Conservation (phyloP, 2,329 filamentous ascomycete species). For the Diaporthe humulicola region DNA sequence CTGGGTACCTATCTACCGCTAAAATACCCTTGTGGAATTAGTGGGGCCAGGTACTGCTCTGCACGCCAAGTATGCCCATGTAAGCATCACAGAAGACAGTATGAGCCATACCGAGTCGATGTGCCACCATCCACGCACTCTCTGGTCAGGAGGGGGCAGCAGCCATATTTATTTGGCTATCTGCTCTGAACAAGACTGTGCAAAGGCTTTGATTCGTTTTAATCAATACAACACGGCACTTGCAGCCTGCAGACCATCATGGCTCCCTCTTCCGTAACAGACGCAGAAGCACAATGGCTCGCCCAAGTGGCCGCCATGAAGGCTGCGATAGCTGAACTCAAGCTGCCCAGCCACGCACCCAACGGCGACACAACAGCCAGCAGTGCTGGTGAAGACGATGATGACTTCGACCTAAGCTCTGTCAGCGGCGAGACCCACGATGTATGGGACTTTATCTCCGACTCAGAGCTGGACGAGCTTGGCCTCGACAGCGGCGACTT, state of each 20-base stretch:
- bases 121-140: background rate
- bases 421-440: constrained; percentile 77
- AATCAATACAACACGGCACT: background rate
- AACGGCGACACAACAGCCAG: constrained; percentile 60
- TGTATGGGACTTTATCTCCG: constrained; percentile 92
- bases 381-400: constrained; percentile 73
- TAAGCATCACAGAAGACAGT: constrained; percentile 23
- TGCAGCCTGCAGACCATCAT: constrained; percentile 2
- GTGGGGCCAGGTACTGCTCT: background rate
- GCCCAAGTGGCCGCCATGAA: constrained; percentile 89
- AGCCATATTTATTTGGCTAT: constrained; percentile 7
- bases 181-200: background rate
- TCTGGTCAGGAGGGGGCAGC: background rate
- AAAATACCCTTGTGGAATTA: background rate
- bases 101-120: constrained; percentile 33
- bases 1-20: background rate
- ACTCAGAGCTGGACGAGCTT: constrained; percentile 75
- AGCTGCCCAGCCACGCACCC: constrained; percentile 56
- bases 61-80: background rate
- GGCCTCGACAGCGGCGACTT: constrained; percentile 57
- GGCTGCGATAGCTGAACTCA: constrained; percentile 81
- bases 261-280: constrained; percentile 41
- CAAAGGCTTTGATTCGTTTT: background rate
- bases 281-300: constrained; percentile 79
- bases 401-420: constrained; percentile 65